Evolutionary conservation across 2,329 filamentous ascomycete genomes (phyloP), one percentile per base, ranked within the genome.

Genomic region (Claviceps digitariae): DNA sequence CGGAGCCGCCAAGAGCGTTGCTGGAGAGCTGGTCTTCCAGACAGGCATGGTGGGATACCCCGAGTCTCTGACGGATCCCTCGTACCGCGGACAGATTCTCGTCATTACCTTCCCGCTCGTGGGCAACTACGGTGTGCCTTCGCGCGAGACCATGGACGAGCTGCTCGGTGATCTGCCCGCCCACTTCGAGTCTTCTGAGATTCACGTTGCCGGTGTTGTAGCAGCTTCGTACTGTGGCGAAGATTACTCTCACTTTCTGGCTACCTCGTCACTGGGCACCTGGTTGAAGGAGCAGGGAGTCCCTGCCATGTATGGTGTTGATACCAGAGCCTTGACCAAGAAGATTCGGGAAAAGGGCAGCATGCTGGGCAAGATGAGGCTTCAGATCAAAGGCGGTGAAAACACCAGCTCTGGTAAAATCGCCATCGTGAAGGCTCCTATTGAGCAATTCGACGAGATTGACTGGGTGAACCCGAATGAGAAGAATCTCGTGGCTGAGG

Each of bases 11-110:
- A 95, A 90, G 79, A 95, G 88, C 74, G 83, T 94, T 65, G 87
- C 91, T 60, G 93, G 93, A 69, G 93, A 98, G 77, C 78, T 98
- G 68, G 93, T 98, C 72, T 98, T 98, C 76, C 91, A 97, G 79
- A 98, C 93, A 55, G 93, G 93, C 71, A 95, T 97, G 90, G 93
- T 97, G 62, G 93, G 93, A 66, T 98, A 98, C 69, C 90, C 93
- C 44, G 93, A 98, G 76, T 94, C 86, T 48, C 78, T 93, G 62
- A 91, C 87, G 56, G 87, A 93, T 66, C 87, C 87, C 60, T 91
- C 87, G 50, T 91, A 93, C 72, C 85, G 86, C 60, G 87, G 93
- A 61, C 93, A 98, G 76, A 97, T 98, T 61, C 78, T 98, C 62
- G 91, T 97, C 71, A 96, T 97, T 77, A 98, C 93, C 60, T 90